These are phyloP conservation scores for Yarrowia keelungensis DNA, from an alignment of 805 yeast genomes.

Conservation along the genomic window DNA sequence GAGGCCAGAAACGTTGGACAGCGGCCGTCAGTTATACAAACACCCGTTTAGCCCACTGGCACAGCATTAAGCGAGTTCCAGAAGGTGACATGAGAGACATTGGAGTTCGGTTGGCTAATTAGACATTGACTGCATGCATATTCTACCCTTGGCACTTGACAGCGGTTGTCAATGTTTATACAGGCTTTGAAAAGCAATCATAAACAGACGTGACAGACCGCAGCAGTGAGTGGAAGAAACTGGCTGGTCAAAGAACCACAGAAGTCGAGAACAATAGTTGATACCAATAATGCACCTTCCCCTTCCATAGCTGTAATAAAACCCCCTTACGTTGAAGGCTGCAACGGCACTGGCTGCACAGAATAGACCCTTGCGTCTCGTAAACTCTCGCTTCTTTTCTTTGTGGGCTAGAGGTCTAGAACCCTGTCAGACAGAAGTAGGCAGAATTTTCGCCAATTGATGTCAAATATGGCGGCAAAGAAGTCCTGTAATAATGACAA, in stretches of 20 bases:
- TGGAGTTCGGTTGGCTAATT: background rate
- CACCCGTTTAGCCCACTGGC: too few relatives aligned
- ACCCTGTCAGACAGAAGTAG: background rate
- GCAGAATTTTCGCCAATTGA: too few relatives aligned
- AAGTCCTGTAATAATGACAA: too few relatives aligned
- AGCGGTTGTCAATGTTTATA: background rate
- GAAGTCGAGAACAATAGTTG: too few relatives aligned
- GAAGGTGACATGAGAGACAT: background rate
- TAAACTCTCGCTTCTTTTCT: background rate
- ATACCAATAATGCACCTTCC: too few relatives aligned
- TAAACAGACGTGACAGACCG: background rate
- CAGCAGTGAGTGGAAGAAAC: too few relatives aligned
- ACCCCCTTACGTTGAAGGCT: constrained; percentile 6
- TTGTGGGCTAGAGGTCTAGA: background rate
- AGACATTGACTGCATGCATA: constrained; percentile 18
- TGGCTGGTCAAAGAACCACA: too few relatives aligned
- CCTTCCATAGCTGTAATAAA: background rate
- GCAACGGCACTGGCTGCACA: constrained; percentile 25
- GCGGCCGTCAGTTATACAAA: too few relatives aligned
- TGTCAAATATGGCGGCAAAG: too few relatives aligned
- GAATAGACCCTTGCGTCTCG: constrained; percentile 21
- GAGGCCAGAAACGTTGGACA: too few relatives aligned
- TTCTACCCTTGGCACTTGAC: background rate
- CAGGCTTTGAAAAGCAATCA: constrained; percentile 6
- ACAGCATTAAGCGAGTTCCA: background rate